Percentiles rank a stretch among this genome's conserved stretches.
Conservation (phyloP, 306 rosid genomes). For the Prunus mira region DNA sequence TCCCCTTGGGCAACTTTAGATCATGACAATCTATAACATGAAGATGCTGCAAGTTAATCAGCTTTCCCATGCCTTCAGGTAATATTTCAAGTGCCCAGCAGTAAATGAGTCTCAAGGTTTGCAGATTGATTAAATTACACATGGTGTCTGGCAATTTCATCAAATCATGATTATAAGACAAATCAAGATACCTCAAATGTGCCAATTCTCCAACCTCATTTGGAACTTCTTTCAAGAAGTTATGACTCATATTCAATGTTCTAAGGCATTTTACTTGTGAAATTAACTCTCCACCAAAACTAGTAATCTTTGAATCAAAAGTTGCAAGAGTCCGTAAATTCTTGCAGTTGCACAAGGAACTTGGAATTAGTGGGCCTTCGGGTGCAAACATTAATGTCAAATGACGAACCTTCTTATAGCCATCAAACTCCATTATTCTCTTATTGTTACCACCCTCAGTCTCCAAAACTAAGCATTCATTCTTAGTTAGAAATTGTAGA, state of each 20-base stretch:
- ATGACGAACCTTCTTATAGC: background rate
- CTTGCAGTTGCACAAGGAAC: too few species aligned
- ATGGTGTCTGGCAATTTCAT: background rate
- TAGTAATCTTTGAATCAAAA: background rate
- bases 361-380: background rate
- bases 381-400: background rate
- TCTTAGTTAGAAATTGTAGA: background rate
- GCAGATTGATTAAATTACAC: background rate
- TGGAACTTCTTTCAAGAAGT: too few species aligned
- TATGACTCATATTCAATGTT: fast-evolving
- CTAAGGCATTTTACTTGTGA: background rate
- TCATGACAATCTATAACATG: fast-evolving
- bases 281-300: background rate
- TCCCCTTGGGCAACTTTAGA: too few species aligned
- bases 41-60: too few species aligned
- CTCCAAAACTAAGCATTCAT: background rate
- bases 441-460: background rate
- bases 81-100: fast-evolving
- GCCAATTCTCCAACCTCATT: too few species aligned
- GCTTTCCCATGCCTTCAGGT: background rate
- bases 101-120: background rate
- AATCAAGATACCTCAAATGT: too few species aligned
- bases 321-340: background rate
- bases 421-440: background rate
- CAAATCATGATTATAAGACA: fast-evolving